A percentile compares a stretch with the other conserved stretches of the same genome.
phyloP scores from a whole-genome alignment of 208 protist species.

The Phytomonas sp. region DNA sequence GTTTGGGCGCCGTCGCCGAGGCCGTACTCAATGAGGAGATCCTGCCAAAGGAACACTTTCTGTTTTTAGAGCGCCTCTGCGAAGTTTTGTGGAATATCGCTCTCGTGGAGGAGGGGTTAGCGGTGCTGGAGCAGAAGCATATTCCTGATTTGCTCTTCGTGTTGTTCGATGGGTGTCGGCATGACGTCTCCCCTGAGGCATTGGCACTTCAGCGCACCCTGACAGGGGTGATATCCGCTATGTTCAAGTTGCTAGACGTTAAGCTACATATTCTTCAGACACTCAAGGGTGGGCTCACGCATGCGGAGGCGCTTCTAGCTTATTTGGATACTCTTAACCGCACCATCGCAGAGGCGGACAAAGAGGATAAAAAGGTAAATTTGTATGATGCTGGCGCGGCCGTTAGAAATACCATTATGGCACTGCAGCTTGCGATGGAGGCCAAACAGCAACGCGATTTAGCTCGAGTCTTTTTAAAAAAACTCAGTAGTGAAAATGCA shows the following conservation, averaged over 20 bases:
- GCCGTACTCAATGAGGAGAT: too few species aligned
- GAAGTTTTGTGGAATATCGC: constrained; percentile 47
- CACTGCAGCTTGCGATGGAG: too few species aligned
- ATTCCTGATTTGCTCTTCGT: constrained; percentile 33
- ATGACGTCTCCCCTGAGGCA: constrained; percentile 5
- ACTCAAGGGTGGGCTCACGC: too few species aligned
- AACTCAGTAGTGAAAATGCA: too few species aligned
- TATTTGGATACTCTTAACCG: too few species aligned
- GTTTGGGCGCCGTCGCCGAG: background rate
- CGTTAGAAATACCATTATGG: too few species aligned
- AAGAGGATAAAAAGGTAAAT: too few species aligned
- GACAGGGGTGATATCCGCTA: constrained; percentile 57
- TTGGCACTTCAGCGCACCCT: constrained; percentile 44
- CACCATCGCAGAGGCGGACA: too few species aligned
- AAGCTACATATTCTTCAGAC: constrained; percentile 20
- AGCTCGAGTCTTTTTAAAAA: too few species aligned
- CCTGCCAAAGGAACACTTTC: background rate
- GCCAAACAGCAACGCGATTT: too few species aligned
- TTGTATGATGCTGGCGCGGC: too few species aligned
- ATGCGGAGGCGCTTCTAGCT: too few species aligned
- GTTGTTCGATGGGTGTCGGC: constrained; percentile 28
- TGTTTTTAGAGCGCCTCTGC: constrained; percentile 18
- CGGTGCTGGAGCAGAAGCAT: constrained; percentile 25
- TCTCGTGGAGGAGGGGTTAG: constrained; percentile 37
- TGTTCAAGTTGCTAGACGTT: constrained; percentile 59